Evolutionary conservation across 805 yeast species (phyloP), one percentile per base, ranked within the genome.

Genomic region (Monosporozyma servazzii): DNA sequence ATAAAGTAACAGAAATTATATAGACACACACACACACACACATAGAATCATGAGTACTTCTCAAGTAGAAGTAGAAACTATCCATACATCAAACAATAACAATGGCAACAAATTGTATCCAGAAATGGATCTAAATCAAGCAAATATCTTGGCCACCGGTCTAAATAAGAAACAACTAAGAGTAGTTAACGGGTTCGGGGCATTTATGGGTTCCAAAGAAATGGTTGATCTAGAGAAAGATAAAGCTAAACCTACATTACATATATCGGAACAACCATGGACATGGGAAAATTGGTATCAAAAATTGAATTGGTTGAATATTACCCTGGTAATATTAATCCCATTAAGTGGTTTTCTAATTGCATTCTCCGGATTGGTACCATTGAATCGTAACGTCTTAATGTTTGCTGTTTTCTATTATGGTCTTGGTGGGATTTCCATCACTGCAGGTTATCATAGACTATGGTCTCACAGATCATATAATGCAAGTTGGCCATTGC

Each of bases 371-470:
- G 65, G 66, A 8, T 54, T 51, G 13, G 75, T 76, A 44, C 79
- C 81, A 8, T 75, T 86, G 41, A 74, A 74, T 44, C 54, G 60
- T 52, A 75, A 78, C 58, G 76, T 84, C 4, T 56, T 72, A 1
- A 51, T 69, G 0, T 71, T 81, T 51, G 75, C 83, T 0, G 47
- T 83, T 20, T 48, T 76, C 18, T 68, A 81, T 50, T 86, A 84
- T 63, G 60, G 70, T 17, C 66, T 80, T 49, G 79, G 83, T 54
- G 95, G 95, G 60, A 55, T 84, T 25, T 84, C 91, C 44, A 83
- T 86, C 66, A 86, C 93, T 21, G 93, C 86, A 15, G 95, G 95
- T 49, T 86, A 86, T 69, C 95, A 86, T 64, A 75, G 95, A 69
- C 72, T 84, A 56, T 86, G 82, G 81, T 73, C 93, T 29, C 95